Evolutionary conservation across 768 basidiomycete species (phyloP).

Genomic region (Mycena amicta): DNA sequence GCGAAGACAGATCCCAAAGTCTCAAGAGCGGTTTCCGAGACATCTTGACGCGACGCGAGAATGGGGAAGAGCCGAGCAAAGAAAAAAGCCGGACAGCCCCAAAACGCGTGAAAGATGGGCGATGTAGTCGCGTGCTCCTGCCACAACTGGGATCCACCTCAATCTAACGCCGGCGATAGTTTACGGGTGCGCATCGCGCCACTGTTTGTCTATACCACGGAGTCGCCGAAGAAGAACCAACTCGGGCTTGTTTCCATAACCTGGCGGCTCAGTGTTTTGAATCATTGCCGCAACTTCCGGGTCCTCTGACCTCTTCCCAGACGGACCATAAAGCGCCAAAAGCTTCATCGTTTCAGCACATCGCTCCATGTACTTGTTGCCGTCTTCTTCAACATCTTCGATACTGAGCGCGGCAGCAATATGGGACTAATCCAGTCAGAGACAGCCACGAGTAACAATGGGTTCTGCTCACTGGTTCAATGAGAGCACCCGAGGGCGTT

Average conservation of each 20-base stretch:
- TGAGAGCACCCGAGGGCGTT: conserved; percentile 44
- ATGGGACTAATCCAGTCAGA: conserved; percentile 47
- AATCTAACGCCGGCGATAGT: neutral
- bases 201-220: conserved; percentile 48
- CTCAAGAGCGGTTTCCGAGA: too few species aligned
- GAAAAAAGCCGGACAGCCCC: too few species aligned
- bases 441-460: too few species aligned
- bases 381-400: conserved; percentile 21
- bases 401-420: conserved; percentile 55
- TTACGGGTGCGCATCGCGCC: conserved; percentile 20
- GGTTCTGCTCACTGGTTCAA: conserved; percentile 55
- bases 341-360: conserved; percentile 56
- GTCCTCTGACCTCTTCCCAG: conserved; percentile 53
- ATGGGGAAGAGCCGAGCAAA: too few species aligned
- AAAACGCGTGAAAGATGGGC: too few species aligned
- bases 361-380: conserved; percentile 43
- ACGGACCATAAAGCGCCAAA: conserved; percentile 57
- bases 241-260: conserved; percentile 47
- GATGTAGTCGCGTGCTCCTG: neutral
- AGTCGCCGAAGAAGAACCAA: conserved; percentile 52
- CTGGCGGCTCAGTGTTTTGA: conserved; percentile 45
- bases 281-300: conserved; percentile 52
- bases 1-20: too few species aligned
- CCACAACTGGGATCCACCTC: neutral
- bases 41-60: too few species aligned